Evolutionary conservation across 1,139 yeast genomes (phyloP), one percentile per base, ranked within the genome.

Genomic region (Nakaseomyces kungkrabaensis): DNA sequence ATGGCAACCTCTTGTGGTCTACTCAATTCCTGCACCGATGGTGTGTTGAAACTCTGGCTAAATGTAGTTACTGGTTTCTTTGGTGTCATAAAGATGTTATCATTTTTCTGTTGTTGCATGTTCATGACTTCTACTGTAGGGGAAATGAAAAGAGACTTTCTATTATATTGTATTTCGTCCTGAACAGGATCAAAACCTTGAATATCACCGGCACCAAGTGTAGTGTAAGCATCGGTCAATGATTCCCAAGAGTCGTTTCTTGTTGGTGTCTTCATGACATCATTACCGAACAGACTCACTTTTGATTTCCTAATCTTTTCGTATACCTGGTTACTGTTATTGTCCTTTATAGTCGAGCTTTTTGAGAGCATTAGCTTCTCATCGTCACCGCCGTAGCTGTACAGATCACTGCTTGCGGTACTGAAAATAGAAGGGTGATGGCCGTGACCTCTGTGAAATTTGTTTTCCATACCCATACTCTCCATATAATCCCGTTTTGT

Each of bases 51-150:
- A 17, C 34, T 13, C n/a, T 41, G 25, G n/a, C 27, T 7, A 10
- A 41, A 27, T n/a, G 44, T 11, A 5, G 6, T 41, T 10, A 5
- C n/a, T 4, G 33, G 44, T 41, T 40, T 37, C 46, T 45, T 27
- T 38, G 46, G 50, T 36, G 47, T 26, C 27, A 40, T 42, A 8
- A 53, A 44, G 13, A 32, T 45, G 49, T 50, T 47, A 27, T 51
- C 45, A 43, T 48, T 50, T 8, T 55, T 46, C 36, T 46, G 51
- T 41, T 54, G 54, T 33, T 54, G 54, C 44, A 41, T 27, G 25
- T 41, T 41, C 44, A 41, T 41, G 24, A 82, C 84, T 61, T 84
- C 89, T 22, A 83, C 85, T 1, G 94, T 85, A 37, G 95, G 95
- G 5, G 92, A 83, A 51, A 85, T 78, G 64, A 82, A 85, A 76